These are phyloP conservation scores for Ceriops zippeliana DNA, from an alignment of 345 rosid species.

Conservation along the genomic window DNA sequence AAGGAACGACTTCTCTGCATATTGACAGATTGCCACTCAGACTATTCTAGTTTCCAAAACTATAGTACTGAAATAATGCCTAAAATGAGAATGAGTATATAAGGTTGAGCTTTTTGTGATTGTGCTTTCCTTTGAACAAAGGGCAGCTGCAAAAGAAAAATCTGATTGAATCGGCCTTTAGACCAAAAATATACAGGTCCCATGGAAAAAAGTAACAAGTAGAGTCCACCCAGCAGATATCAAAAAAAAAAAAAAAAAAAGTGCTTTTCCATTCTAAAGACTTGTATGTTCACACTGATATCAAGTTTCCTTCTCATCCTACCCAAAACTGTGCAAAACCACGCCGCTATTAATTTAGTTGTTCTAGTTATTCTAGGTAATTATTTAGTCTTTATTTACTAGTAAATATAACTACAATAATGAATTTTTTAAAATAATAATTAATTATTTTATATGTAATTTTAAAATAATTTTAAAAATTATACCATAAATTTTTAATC, in stretches of 20 bases:
- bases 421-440: no score
- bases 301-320: background rate
- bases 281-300: constrained; percentile 23
- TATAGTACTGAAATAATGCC: background rate
- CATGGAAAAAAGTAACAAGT: constrained; percentile 7
- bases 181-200: constrained; percentile 20
- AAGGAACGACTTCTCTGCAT: constrained; percentile 76
- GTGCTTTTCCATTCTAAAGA: constrained; percentile 29
- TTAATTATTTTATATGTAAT: no score
- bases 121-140: constrained; percentile 1
- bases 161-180: constrained; percentile 12
- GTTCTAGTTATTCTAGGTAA: no score
- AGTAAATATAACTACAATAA: no score
- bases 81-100: background rate
- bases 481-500: no score
- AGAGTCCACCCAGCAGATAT: constrained; percentile 10
- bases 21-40: constrained; percentile 7
- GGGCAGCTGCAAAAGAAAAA: background rate
- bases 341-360: no score
- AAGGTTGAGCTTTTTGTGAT: background rate
- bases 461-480: no score
- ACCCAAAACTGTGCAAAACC: no score
- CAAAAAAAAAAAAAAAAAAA: constrained; percentile 21
- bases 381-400: no score
- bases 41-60: background rate